phyloP scores from a whole-genome alignment of 768 basidiomycete genomes.

The Multifurca ochricompacta region DNA sequence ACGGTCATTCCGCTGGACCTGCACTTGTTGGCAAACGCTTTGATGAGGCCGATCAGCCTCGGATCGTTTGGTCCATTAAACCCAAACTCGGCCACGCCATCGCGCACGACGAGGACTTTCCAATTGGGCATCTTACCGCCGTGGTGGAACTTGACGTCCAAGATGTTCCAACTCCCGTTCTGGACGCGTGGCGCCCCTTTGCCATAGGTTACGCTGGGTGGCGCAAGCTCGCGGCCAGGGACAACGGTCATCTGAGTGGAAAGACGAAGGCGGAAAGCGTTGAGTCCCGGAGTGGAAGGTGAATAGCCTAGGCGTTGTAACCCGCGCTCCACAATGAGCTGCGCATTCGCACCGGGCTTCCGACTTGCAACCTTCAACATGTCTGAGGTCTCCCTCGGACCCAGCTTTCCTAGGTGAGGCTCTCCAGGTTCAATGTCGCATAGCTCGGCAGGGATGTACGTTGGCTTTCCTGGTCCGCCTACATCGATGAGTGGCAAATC shows the following conservation, averaged over 20 bases:
- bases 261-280: constrained; percentile 54
- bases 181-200: constrained; percentile 36
- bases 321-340: constrained; percentile 50
- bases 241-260: constrained; percentile 51
- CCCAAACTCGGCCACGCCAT: constrained; percentile 30
- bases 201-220: constrained; percentile 51
- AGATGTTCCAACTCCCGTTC: constrained; percentile 72
- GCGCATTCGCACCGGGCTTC: constrained; percentile 50
- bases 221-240: constrained; percentile 54
- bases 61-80: constrained; percentile 39
- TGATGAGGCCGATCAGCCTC: constrained; percentile 36
- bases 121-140: constrained; percentile 47
- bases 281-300: constrained; percentile 29
- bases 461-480: constrained; percentile 27
- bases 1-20: constrained; percentile 49
- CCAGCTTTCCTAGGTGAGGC: constrained; percentile 53
- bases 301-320: constrained; percentile 47
- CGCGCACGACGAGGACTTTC: constrained; percentile 61
- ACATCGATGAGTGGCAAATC: constrained; percentile 33
- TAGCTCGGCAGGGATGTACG: constrained; percentile 58
- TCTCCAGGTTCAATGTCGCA: constrained; percentile 57
- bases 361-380: constrained; percentile 71
- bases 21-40: constrained; percentile 51
- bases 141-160: constrained; percentile 58
- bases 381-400: constrained; percentile 49